A percentile compares a stretch with the other conserved stretches of the same genome.
Conservation (phyloP, 2,329 filamentous ascomycete genomes). For the Didymella pinodella region DNA sequence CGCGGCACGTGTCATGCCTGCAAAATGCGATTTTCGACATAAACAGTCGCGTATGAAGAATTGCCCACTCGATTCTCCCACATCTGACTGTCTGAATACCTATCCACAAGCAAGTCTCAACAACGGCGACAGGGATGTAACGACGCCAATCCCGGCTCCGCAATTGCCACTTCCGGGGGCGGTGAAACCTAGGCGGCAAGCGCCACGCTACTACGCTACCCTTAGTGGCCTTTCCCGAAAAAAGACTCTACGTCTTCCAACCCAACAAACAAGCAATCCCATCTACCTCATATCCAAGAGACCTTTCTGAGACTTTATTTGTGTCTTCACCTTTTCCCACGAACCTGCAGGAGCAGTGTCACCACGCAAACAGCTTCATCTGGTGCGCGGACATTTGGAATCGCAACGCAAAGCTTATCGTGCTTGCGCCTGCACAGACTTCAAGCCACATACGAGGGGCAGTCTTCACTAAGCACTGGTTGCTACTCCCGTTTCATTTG, state of each 20-base stretch:
- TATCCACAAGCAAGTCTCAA: background rate
- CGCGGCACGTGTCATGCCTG: background rate
- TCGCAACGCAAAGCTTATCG: constrained; percentile 22
- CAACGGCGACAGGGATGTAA: background rate
- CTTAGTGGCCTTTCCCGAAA: constrained; percentile 18
- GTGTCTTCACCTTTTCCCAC: constrained; percentile 1
- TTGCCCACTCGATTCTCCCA: background rate
- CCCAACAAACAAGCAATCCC: constrained; percentile 17
- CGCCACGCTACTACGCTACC: constrained; percentile 1
- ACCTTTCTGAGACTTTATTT: constrained; percentile 9
- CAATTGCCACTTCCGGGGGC: constrained; percentile 7
- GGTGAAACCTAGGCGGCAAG: constrained; percentile 9
- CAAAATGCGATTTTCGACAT: background rate
- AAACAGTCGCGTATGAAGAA: background rate
- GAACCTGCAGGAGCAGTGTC: constrained; percentile 10
- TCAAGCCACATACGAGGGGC: constrained; percentile 17
- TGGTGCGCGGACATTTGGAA: constrained; percentile 11
- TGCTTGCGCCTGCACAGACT: constrained; percentile 29
- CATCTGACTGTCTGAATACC: background rate
- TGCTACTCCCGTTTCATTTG: constrained; percentile 17
- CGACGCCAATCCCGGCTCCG: background rate
- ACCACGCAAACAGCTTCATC: constrained; percentile 4
- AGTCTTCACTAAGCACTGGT: constrained; percentile 20
- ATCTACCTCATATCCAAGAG: constrained; percentile 7
- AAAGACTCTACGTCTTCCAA: constrained; percentile 18